Conservation (phyloP, 352 stramenopile species). For the Peronosclerospora sorghi region DNA sequence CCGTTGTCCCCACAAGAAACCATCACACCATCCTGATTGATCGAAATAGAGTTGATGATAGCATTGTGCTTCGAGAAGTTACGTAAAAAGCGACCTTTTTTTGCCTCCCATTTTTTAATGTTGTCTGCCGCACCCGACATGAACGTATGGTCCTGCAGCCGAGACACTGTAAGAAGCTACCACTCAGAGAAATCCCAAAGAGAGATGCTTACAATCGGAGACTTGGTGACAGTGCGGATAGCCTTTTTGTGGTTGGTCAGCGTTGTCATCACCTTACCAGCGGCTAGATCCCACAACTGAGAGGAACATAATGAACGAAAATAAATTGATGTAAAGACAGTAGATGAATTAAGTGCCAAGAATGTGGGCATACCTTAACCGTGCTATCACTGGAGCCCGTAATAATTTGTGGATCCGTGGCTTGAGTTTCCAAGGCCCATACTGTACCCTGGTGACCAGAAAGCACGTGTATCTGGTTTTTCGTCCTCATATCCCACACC, state of each 20-base stretch:
- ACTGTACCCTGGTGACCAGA: slow-evolving; percentile 96
- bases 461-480: slow-evolving; percentile 95
- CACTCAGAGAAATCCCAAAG: background rate
- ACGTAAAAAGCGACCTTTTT: slow-evolving; percentile 91
- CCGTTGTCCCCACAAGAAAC: slow-evolving; percentile 96
- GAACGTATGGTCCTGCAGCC: slow-evolving; percentile 90
- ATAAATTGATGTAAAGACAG: background rate
- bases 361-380: slow-evolving; percentile 63
- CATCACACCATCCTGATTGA: slow-evolving; percentile 97
- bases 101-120: slow-evolving; percentile 98
- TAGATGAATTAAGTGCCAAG: background rate
- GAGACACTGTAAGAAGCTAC: background rate
- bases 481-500: slow-evolving; percentile 99
- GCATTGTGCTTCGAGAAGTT: slow-evolving; percentile 96
- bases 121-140: slow-evolving; percentile 94
- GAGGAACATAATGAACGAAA: slow-evolving; percentile 2
- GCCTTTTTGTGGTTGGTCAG: slow-evolving; percentile 99
- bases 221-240: slow-evolving; percentile 87
- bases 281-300: slow-evolving; percentile 95
- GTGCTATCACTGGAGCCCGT: slow-evolving; percentile 90
- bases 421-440: slow-evolving; percentile 90
- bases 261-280: slow-evolving; percentile 96
- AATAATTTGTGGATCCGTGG: slow-evolving; percentile 93
- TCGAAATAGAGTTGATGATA: slow-evolving; percentile 96
- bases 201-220: slow-evolving; percentile 47